Conservation (phyloP, 108 stramenopile genomes). For the Parietichytrium sp. region DNA sequence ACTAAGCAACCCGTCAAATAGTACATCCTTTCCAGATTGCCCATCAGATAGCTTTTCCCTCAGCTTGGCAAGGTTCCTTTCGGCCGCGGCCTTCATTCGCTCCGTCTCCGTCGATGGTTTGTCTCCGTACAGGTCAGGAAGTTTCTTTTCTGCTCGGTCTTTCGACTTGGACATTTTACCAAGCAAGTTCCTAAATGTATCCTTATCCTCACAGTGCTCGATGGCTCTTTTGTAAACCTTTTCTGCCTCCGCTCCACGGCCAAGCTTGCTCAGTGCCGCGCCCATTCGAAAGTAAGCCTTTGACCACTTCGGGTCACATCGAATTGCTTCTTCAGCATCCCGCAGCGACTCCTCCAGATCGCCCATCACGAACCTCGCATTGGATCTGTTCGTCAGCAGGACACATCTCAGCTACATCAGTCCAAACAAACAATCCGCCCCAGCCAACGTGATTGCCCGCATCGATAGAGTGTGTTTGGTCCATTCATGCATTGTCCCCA, state of each 20-base stretch:
- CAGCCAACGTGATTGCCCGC: too few species aligned
- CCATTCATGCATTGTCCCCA: too few species aligned
- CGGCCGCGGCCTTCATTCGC: background rate
- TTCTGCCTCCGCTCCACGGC: background rate
- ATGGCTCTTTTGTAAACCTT: background rate
- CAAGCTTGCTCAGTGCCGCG: background rate
- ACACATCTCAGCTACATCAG: background rate
- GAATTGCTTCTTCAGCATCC: slow-evolving; percentile 30
- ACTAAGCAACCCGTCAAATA: background rate
- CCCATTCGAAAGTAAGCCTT: slow-evolving; percentile 36
- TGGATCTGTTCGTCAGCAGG: slow-evolving; percentile 19
- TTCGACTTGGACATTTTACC: background rate
- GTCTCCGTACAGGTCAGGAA: background rate
- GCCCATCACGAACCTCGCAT: background rate
- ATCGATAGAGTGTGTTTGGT: too few species aligned
- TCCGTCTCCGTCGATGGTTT: background rate
- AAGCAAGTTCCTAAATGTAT: background rate
- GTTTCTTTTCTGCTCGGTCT: background rate
- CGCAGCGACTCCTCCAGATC: background rate
- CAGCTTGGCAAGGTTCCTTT: background rate
- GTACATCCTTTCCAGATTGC: background rate
- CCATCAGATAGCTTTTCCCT: background rate
- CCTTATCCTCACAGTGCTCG: background rate
- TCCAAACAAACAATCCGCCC: too few species aligned
- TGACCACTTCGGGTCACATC: background rate